phyloP scores from a whole-genome alignment of 768 basidiomycete species.

The Termitomyces sp. region DNA sequence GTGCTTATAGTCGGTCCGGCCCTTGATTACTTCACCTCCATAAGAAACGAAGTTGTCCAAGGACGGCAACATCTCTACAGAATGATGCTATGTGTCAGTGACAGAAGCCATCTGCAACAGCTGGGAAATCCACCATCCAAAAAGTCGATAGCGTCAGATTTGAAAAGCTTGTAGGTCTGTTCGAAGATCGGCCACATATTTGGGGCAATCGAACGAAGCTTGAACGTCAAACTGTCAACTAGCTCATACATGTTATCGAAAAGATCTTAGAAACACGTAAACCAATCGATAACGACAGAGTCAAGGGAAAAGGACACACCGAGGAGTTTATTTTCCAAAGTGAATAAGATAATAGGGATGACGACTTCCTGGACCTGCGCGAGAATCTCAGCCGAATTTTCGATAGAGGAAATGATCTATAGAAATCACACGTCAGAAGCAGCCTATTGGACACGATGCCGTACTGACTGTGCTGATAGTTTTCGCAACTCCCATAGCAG shows the following conservation, averaged over 20 bases:
- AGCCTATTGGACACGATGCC: not conserved
- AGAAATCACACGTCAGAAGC: not conserved
- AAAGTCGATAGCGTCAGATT: conserved; percentile 79
- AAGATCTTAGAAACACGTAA: conserved; percentile 45
- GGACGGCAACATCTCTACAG: conserved; percentile 77
- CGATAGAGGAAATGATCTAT: conserved; percentile 71
- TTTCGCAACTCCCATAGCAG: conserved; percentile 83
- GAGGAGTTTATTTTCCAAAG: conserved; percentile 70
- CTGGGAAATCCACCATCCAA: conserved; percentile 57
- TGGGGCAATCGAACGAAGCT: conserved; percentile 65
- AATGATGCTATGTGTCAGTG: not conserved
- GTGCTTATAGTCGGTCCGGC: conserved; percentile 66
- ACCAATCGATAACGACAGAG: not conserved
- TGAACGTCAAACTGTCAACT: conserved; percentile 82
- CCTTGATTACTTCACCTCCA: conserved; percentile 70
- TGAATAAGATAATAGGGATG: conserved; percentile 70
- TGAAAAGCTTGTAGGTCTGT: conserved; percentile 77
- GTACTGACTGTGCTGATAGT: conserved; percentile 67
- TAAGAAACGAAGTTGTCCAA: conserved; percentile 87
- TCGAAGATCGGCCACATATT: conserved; percentile 88
- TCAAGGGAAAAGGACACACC: conserved; percentile 37
- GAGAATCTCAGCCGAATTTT: conserved; percentile 68
- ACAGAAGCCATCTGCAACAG: not conserved
- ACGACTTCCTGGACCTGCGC: conserved; percentile 77
- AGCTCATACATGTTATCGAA: conserved; percentile 86